Base-by-base conservation (phyloP, 768 basidiomycete species). In the Lanmaoa rubissima region DNA sequence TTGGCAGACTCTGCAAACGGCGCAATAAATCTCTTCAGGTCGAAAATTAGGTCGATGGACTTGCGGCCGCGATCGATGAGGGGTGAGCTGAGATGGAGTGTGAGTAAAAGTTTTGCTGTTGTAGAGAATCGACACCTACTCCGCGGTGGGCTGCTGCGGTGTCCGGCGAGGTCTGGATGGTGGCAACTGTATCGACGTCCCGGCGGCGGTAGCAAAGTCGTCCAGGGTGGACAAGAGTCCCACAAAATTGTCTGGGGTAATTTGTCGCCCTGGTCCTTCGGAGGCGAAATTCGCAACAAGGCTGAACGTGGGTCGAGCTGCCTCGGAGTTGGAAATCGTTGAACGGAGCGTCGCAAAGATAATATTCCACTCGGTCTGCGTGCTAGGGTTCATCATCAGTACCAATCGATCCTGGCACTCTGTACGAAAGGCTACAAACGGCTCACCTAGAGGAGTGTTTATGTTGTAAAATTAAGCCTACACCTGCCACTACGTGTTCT, bases 341-440 rank as follows among this genome's bases (percentile, higher is more conserved):
- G 87, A 88, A 47, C 92, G 85, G 60, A 98, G 81, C 31, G 98
- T 78, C 1, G 92, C 90, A 65, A 95, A 92, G 21, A 95, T 82
- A 40, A 98, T 76, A 59, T 92, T 94, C 96, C 96, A 99, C 69
- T 98, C 96, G 1, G 96, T 98, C 61, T 90, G 87, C 1, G 94
- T 94, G 53, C 87, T 93, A 53, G 0, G 7, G 60, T 53, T 35
- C 24, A 48, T 35, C 24, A 7, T 69, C 40, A 64, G 48, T 35
- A 32, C 50, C 54, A 21, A 26, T 46, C 40, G 1, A 51, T 21
- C 19, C 32, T 0, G 28, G 3, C 34, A 11, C 38, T 28, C 26
- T 31, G 42, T 19, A 17, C 14, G 4, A 39, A 55, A 41, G 16
- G 34, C 16, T 24, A 41, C 39, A 31, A 14, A 39, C 3, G 40